phyloP scores from a whole-genome alignment of 2,329 filamentous ascomycete species.

The Cladophialophora exuberans region DNA sequence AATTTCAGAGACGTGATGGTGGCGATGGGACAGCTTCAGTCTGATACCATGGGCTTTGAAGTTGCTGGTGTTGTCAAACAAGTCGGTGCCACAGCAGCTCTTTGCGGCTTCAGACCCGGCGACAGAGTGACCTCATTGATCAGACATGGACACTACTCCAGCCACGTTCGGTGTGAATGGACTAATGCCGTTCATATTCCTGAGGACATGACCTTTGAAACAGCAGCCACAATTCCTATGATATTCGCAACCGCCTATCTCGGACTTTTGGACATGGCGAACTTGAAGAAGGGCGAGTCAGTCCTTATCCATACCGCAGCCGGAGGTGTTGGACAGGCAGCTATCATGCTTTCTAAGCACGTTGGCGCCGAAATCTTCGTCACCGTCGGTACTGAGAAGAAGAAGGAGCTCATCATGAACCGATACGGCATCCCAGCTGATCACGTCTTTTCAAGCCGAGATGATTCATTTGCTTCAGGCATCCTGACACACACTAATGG shows the following conservation, averaged over 20 bases:
- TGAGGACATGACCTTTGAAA: conserved; percentile 22
- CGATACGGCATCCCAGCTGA: conserved; percentile 31
- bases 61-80: not conserved
- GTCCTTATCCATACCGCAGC: conserved; percentile 33
- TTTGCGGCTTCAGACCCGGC: too few relatives aligned
- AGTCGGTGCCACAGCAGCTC: too few relatives aligned
- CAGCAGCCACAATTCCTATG: conserved; percentile 34
- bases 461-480: conserved; percentile 31
- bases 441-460: conserved; percentile 40
- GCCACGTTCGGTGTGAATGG: not conserved
- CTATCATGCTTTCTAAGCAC: conserved; percentile 34
- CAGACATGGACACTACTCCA: not conserved
- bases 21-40: not conserved
- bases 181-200: not conserved
- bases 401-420: conserved; percentile 32
- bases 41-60: not conserved
- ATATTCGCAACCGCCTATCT: conserved; percentile 36
- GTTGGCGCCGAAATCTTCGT: conserved; percentile 24
- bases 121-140: too few relatives aligned
- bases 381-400: conserved; percentile 27
- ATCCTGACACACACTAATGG: conserved; percentile 36
- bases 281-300: conserved; percentile 24
- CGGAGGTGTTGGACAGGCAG: conserved; percentile 31
- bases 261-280: conserved; percentile 34
- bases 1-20: not conserved